Evolutionary conservation across 441 rosid species (phyloP).

Genomic region (Gossypium gossypioides): DNA sequence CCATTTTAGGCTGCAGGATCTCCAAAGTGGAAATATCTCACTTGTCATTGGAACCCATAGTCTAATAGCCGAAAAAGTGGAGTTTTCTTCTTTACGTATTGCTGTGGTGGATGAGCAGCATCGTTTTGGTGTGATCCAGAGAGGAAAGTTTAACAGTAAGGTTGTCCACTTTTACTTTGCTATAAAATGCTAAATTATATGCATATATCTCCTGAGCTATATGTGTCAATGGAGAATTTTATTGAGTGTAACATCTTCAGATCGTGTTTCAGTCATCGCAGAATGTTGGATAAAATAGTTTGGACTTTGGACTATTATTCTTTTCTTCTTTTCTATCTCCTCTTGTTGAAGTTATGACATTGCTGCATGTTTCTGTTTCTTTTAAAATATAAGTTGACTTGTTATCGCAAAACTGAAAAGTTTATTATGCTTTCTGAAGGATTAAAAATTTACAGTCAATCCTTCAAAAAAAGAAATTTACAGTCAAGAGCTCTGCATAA

Average conservation of each 20-base stretch:
- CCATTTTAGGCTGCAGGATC: constrained; percentile 43
- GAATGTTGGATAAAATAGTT: background rate
- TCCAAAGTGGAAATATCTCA: constrained; percentile 72
- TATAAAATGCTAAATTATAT: background rate
- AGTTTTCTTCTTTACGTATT: constrained; percentile 71
- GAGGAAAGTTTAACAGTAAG: constrained; percentile 94
- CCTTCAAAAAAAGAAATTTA: no score
- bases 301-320: background rate
- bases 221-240: background rate
- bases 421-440: background rate
- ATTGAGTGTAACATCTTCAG: background rate
- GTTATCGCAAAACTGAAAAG: background rate
- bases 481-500: background rate
- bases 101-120: constrained; percentile 96
- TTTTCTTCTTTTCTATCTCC: background rate
- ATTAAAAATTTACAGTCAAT: background rate
- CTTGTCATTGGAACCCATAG: constrained; percentile 92
- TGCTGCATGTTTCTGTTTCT: background rate
- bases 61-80: constrained; percentile 76
- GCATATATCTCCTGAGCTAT: background rate
- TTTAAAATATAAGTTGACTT: background rate
- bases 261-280: background rate
- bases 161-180: constrained; percentile 33
- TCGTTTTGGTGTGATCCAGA: constrained; percentile 94
- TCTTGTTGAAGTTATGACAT: background rate